These are phyloP conservation scores for Geranium brycei DNA, from an alignment of 345 rosid genomes.

Conservation along the genomic window DNA sequence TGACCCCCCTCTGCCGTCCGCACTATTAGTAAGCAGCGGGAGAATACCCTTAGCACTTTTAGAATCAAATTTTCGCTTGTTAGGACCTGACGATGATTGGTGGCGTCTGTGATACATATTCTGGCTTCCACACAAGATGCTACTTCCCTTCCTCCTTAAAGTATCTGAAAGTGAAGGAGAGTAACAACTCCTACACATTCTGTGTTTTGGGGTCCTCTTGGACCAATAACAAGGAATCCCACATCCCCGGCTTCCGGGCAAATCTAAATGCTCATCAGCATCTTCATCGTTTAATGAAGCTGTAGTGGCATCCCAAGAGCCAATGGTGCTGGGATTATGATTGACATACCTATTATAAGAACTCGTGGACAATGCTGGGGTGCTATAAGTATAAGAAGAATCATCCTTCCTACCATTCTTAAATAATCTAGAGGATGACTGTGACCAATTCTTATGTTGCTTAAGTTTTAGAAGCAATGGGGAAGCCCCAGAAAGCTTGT, in stretches of 20 bases:
- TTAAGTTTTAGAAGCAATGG: conserved; percentile 54
- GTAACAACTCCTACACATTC: conserved; percentile 60
- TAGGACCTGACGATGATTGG: conserved; percentile 31
- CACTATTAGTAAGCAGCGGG: conserved; percentile 58
- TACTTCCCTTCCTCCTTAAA: conserved; percentile 72
- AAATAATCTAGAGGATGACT: conserved; percentile 44
- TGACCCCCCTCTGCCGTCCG: conserved; percentile 61
- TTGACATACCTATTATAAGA: conserved; percentile 54
- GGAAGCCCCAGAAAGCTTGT: conserved; percentile 41
- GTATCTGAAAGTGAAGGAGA: conserved; percentile 92
- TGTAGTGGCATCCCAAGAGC: conserved; percentile 89
- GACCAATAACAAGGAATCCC: conserved; percentile 96
- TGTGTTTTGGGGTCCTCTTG: conserved; percentile 60
- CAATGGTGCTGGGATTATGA: conserved; percentile 51
- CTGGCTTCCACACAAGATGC: conserved; percentile 65
- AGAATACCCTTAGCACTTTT: conserved; percentile 65
- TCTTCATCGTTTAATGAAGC: conserved; percentile 69
- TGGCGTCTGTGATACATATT: conserved; percentile 42
- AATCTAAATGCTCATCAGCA: conserved; percentile 61
- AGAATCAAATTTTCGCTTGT: conserved; percentile 37
- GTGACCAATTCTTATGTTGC: conserved; percentile 44
- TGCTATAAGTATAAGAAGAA: conserved; percentile 61
- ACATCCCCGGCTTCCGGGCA: conserved; percentile 79
- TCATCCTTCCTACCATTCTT: conserved; percentile 45
- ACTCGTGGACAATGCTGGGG: conserved; percentile 82